These are phyloP conservation scores for Filobasidium floriforme DNA, from an alignment of 768 basidiomycete genomes.

Conservation along the genomic window DNA sequence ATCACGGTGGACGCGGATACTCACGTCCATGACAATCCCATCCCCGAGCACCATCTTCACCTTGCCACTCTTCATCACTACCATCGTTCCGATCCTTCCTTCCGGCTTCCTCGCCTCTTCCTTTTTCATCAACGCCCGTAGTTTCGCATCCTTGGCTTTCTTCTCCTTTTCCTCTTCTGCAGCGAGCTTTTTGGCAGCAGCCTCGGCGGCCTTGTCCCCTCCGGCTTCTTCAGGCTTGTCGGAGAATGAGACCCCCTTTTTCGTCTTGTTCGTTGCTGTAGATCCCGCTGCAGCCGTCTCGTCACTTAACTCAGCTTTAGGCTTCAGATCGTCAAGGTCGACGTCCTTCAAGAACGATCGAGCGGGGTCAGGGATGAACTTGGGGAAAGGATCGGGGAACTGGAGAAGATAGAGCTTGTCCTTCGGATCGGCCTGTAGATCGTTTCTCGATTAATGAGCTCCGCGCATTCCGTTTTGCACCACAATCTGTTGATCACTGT, in stretches of 20 bases:
- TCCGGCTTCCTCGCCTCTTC: constrained; percentile 48
- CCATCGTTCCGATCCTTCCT: constrained; percentile 73
- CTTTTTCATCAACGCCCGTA: constrained; percentile 22
- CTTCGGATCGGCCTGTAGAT: constrained; percentile 38
- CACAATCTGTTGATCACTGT: too few species aligned
- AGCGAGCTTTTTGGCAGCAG: not conserved
- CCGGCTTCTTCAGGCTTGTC: not conserved
- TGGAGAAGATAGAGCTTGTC: constrained; percentile 72
- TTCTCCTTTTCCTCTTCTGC: constrained; percentile 25
- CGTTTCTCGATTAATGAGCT: too few species aligned
- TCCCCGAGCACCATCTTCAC: constrained; percentile 79
- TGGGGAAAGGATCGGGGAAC: constrained; percentile 77
- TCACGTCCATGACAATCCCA: constrained; percentile 73
- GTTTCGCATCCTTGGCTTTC: constrained; percentile 37
- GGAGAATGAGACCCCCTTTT: not conserved
- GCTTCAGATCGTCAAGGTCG: constrained; percentile 45
- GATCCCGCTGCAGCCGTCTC: constrained; percentile 36
- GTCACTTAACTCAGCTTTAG: constrained; percentile 42
- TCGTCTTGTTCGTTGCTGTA: constrained; percentile 12
- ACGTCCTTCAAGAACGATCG: constrained; percentile 25
- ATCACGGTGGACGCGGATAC: constrained; percentile 40
- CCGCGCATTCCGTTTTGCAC: too few species aligned
- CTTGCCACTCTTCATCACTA: constrained; percentile 73
- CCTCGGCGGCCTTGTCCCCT: constrained; percentile 5
- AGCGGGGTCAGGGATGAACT: constrained; percentile 51